Evolutionary conservation across 1,284 basidiomycete species (phyloP), one percentile per base, ranked within the genome.

Genomic region (Sporisorium iseilematis-ciliati): DNA sequence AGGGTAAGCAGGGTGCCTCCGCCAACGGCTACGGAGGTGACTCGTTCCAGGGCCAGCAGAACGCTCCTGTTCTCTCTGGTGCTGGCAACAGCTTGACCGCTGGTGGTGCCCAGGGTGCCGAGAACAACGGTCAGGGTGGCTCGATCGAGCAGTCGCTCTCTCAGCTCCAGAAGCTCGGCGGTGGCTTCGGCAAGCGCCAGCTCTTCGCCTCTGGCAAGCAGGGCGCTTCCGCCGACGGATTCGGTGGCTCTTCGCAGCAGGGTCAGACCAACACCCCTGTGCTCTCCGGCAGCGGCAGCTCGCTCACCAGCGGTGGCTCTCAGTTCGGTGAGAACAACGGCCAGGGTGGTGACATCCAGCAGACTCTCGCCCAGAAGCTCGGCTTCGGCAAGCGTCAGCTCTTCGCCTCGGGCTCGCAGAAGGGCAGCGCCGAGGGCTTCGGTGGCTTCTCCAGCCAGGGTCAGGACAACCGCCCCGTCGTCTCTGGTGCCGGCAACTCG

Each of bases 221-320:
- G 57, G 64, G 64, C 25, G 57, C 64, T 51, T 66, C 65, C 12
- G 65, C 65, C 49, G 54, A 67, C 18, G 65, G 65, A 14, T 61
- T 60, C 33, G 63, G 63, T 31, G 63, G 63, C 57, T 49, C 50
- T 25, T 54, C 56, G 21, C 20, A 20, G 20, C 57, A 65, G 63
- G 56, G 63, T 25, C 57, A 65, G 57, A 35, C 38, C 51, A 65
- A 59, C 46, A 25, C 43, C 7, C 63, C 63, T 11, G 63, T 65
- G 20, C 48, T 65, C 29, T 38, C 26, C 25, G 63, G 63, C 31
- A 20, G 45, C 20, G 57, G 63, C 43, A 65, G 41, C 57, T 50
- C 45, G 26, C 42, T 65, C 43, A 65, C 63, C 43, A n/a, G 26
- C 29, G 63, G 63, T 29, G 63, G 63, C 6, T 20, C 43, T 40